A percentile compares a stretch with the other conserved stretches of the same genome.
Conservation (phyloP, 2,329 filamentous ascomycete genomes). For the Sclerotinia minor region DNA sequence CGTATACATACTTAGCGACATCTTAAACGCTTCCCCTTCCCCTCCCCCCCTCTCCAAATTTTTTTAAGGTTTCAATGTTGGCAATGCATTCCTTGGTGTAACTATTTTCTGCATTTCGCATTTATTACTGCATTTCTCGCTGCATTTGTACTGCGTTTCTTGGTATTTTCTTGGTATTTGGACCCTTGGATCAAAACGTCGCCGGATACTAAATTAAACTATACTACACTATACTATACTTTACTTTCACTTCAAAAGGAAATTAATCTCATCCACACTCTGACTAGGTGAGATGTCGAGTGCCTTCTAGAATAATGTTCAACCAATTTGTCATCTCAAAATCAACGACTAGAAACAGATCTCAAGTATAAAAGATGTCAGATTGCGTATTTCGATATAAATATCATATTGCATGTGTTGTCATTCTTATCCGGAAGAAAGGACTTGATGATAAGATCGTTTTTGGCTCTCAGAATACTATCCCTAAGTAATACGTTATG, state of each 20-base stretch:
- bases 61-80: slow-evolving; percentile 1
- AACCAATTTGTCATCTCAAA: no score
- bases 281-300: neutral
- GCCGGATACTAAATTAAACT: no score
- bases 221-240: no score
- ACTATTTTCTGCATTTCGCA: neutral
- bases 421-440: slow-evolving; percentile 10
- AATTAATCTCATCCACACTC: neutral
- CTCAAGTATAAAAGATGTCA: neutral
- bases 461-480: slow-evolving; percentile 8
- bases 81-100: neutral
- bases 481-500: slow-evolving; percentile 18
- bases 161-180: neutral
- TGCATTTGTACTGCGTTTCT: neutral
- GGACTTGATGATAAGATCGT: slow-evolving; percentile 1
- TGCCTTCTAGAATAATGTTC: neutral
- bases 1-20: neutral
- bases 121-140: neutral
- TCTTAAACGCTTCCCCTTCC: slow-evolving; percentile 2
- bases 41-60: no score
- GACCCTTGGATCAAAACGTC: neutral
- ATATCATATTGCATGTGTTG: neutral
- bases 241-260: neutral
- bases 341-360: no score
- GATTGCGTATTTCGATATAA: neutral